phyloP scores from a whole-genome alignment of 345 rosid genomes.

The Hypericum perforatum region DNA sequence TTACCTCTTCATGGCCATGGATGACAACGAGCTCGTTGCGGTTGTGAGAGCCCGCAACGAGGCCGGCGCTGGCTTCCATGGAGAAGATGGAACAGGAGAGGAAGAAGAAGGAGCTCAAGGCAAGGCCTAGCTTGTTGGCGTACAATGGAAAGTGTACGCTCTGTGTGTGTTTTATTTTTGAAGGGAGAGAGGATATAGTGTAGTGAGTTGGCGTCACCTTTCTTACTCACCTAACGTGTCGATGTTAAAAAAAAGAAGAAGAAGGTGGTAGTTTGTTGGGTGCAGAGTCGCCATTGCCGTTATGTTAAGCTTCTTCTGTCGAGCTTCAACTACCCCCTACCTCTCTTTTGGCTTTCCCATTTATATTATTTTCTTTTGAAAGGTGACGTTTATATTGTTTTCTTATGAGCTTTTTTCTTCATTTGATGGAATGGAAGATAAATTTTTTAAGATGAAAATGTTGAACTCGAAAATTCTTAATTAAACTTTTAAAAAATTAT shows the following conservation, averaged over 20 bases:
- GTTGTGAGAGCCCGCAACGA: slow-evolving; percentile 97
- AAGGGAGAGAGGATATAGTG: slow-evolving; percentile 11
- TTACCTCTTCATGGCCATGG: slow-evolving; percentile 94
- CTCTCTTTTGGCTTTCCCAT: neutral
- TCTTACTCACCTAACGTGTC: slow-evolving; percentile 37
- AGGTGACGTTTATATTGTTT: neutral
- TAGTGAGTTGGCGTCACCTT: neutral
- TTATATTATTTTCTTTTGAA: neutral
- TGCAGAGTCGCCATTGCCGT: slow-evolving; percentile 94
- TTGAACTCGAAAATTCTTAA: too few species aligned
- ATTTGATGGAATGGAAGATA: too few species aligned
- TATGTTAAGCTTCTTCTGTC: slow-evolving; percentile 65
- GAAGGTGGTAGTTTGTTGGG: slow-evolving; percentile 33
- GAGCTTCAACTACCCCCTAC: slow-evolving; percentile 24
- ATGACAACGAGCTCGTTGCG: slow-evolving; percentile 97
- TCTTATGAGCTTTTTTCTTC: neutral
- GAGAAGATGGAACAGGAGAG: neutral
- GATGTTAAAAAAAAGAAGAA: slow-evolving; percentile 5
- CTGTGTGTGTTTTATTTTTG: slow-evolving; percentile 28
- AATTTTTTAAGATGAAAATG: too few species aligned
- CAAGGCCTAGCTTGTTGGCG: neutral
- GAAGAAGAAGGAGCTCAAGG: slow-evolving; percentile 1
- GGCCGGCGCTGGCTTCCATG: slow-evolving; percentile 99
- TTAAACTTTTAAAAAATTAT: too few species aligned
- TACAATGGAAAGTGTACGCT: neutral